Evolutionary conservation across 2,329 filamentous ascomycete genomes (phyloP), one percentile per base, ranked within the genome.

Genomic region (Ascochyta clinopodiicola): DNA sequence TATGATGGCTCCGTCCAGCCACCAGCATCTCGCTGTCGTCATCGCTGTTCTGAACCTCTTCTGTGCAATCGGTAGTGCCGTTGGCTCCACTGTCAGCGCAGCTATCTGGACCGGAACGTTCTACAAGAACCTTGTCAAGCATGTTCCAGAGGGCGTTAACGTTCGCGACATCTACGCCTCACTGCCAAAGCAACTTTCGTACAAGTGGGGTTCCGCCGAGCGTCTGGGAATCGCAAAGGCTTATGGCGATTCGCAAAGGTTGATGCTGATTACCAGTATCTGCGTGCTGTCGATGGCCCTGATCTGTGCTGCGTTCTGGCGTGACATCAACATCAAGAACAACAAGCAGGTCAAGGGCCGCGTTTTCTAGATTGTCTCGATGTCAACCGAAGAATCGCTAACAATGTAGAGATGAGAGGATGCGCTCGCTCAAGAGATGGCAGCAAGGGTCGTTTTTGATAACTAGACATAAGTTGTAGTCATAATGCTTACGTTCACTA

Each of bases 101-200:
- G 85, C 86, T 4, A 84, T 89, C 58, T 89, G 86, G 86, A 84
- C 82, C 0, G 78, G 80, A 47, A 81, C 81, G 1, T 82, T 89
- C 60, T 80, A 79, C 9, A 69, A 78, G 15, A 80, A 80, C 13
- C 76, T 88, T n/a, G 61, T 55, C 13, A 60, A 56, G 32, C 44
- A 61, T 8, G 76, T 87, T 0, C 84, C 84, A 17, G 46, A 31
- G 8, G 52, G 49, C 1, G 68, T 64, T 44, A 79, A 73, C 29
- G 49, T 59, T 39, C 44, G 54, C 12, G 60, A 57, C 10, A 75
- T 88, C 42, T 84, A 84, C 58, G 78, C 80, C 31, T 79, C 80
- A 60, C 63, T 88, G 25, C 77, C 77, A 1, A 78, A 76, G 7
- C 87, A 88, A 58, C 68, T 87, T 10, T 72, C 69, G 6, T 87